phyloP scores from a whole-genome alignment of 2,329 filamentous ascomycete genomes.

The Pochonia chlamydosporia region DNA sequence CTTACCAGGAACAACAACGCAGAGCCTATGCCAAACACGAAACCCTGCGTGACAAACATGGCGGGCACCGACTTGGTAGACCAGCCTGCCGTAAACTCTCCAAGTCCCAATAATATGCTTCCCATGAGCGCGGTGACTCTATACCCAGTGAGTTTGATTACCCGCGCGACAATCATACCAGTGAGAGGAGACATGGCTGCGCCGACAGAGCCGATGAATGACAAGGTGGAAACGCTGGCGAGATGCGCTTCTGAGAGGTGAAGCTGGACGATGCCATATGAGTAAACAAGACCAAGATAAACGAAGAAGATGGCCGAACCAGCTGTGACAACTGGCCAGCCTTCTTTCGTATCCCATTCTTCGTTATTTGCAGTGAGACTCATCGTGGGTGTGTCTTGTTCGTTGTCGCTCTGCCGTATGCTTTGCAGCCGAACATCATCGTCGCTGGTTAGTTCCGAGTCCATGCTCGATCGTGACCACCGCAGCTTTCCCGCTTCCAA shows the following conservation, averaged over 20 bases:
- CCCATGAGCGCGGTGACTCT: slow-evolving; percentile 17
- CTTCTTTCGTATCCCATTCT: background rate
- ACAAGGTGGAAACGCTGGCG: slow-evolving; percentile 19
- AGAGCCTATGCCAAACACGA: slow-evolving; percentile 20
- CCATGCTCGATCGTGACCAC: background rate
- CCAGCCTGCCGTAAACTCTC: slow-evolving; percentile 23
- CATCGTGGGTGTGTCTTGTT: background rate
- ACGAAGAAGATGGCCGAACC: slow-evolving; percentile 14
- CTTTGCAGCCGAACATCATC: background rate
- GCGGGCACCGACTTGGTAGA: slow-evolving; percentile 17
- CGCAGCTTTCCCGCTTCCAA: too few species aligned
- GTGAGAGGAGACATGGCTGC: background rate
- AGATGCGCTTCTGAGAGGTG: slow-evolving; percentile 17
- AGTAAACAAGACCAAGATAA: slow-evolving; percentile 24
- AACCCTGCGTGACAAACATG: slow-evolving; percentile 19
- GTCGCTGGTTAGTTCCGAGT: background rate
- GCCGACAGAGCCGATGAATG: slow-evolving; percentile 21
- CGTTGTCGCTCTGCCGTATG: background rate
- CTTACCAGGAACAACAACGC: slow-evolving; percentile 17
- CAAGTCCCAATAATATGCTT: slow-evolving; percentile 20
- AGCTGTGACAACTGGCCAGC: background rate
- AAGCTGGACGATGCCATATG: slow-evolving; percentile 25
- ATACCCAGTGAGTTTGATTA: slow-evolving; percentile 19
- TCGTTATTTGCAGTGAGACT: background rate
- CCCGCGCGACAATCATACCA: slow-evolving; percentile 21